Evolutionary conservation across 805 yeast genomes (phyloP).

Genomic region (Saturnispora bothae): DNA sequence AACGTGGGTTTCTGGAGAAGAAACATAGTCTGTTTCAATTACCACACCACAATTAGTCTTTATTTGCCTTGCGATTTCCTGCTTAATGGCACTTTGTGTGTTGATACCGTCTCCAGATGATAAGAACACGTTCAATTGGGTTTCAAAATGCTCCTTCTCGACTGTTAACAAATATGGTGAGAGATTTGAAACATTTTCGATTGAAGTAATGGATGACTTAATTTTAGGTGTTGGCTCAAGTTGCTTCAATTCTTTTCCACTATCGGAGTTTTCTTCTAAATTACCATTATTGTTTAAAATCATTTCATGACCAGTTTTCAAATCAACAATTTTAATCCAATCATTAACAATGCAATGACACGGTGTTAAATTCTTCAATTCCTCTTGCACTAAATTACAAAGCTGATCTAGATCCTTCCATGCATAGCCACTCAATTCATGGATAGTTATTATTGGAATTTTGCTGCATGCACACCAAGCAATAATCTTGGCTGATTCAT

Average conservation of each 20-base stretch:
- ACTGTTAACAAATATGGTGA: not conserved
- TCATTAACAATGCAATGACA: slow-evolving; percentile 12
- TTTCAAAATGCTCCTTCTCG: not conserved
- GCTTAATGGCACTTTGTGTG: not conserved
- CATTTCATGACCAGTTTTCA: slow-evolving; percentile 9
- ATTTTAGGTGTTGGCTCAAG: slow-evolving; percentile 1
- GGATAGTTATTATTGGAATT: slow-evolving; percentile 18
- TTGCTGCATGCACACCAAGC: slow-evolving; percentile 24
- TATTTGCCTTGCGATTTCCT: not conserved
- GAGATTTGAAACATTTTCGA: not conserved
- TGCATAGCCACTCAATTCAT: slow-evolving; percentile 21
- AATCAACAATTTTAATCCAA: slow-evolving; percentile 18
- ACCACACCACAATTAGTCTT: not conserved
- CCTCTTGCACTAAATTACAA: slow-evolving; percentile 20
- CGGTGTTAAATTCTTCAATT: slow-evolving; percentile 16
- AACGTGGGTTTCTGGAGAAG: not conserved
- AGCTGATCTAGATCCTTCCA: slow-evolving; percentile 23
- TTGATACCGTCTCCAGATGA: slow-evolving; percentile 10
- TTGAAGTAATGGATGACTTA: not conserved
- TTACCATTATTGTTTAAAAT: not conserved
- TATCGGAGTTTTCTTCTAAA: not conserved
- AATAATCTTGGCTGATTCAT: slow-evolving; percentile 28
- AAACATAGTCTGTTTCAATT: not conserved
- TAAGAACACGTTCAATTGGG: slow-evolving; percentile 13
- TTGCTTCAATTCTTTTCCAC: not conserved